Evolutionary conservation across 2,329 filamentous ascomycete species (phyloP), one percentile per base, ranked within the genome.

Genomic region (Daldinia sp.): DNA sequence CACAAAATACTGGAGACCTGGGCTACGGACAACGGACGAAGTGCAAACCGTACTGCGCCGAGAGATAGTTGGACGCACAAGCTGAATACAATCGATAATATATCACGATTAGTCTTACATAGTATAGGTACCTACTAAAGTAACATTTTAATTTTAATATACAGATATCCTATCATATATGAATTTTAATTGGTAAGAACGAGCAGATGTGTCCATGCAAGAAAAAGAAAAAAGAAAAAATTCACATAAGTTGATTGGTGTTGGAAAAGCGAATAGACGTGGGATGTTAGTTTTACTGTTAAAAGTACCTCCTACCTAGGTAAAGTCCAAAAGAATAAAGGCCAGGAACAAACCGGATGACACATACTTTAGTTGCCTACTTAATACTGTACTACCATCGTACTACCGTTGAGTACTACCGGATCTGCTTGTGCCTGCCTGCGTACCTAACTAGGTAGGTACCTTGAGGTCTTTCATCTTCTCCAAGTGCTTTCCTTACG

Each of bases 51-150:
- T 35, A 28, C 55, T 42, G 44, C 54, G 37, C 53, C 23, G 54
- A 59, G 33, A 30, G 9, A n/a, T 20, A 54, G 39, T 50, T 46
- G 50, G 51, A 48, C 41, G 58, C 23, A 35, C 15, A 28, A 23
- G 23, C 10, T 18, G 26, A 54, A 60, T 58, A 51, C 46, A 44
- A 33, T 53, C 20, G 20, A 23, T 23, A 23, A 23, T 23, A 35
- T 23, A 48, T 48, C 44, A 48, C 7, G 23, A 28, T 26, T 23
- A 23, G 23, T 48, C 10, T 48, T 23, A 33, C 30, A 33, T 33
- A n/a, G 23, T 48, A 48, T 4, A 9, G 28, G 15, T 28, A 48
- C n/a, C 10, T 23, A 23, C n/a, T n/a, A n/a, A n/a, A 23, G 6
- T 42, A 35, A 35, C 33, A 35, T 6, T 6, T 35, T 35, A 35